A percentile compares a stretch with the other conserved stretches of the same genome.
These are phyloP conservation scores for Phytophthora palmivora DNA, from an alignment of 352 stramenopile species.

Conservation along the genomic window DNA sequence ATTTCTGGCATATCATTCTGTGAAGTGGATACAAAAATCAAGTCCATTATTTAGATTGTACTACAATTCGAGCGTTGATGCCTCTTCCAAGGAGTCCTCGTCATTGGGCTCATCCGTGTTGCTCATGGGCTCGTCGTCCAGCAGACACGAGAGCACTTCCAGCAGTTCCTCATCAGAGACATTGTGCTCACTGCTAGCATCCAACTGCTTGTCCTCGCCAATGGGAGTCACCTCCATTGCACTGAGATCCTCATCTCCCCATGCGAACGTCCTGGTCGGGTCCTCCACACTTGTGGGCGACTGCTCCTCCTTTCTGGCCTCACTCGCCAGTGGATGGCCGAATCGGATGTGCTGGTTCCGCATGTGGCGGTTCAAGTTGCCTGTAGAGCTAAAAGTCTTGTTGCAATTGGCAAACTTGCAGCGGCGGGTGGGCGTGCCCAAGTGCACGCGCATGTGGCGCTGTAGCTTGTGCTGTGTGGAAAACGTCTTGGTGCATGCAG, in stretches of 20 bases:
- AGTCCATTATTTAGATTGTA: too few species aligned
- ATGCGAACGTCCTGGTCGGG: constrained; percentile 6
- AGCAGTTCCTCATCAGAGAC: constrained; percentile 43
- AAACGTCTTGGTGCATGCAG: constrained; percentile 43
- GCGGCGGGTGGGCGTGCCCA: constrained; percentile 37
- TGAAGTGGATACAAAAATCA: too few species aligned
- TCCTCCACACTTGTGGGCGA: constrained; percentile 34
- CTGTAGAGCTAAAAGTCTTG: constrained; percentile 73
- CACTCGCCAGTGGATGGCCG: constrained; percentile 29
- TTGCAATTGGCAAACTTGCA: constrained; percentile 53
- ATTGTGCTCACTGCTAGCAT: constrained; percentile 19
- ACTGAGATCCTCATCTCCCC: constrained; percentile 7
- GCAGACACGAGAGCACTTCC: constrained; percentile 45
- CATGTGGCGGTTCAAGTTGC: constrained; percentile 69
- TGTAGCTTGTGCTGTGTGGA: constrained; percentile 53
- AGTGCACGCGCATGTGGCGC: constrained; percentile 62
- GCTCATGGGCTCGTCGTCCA: constrained; percentile 32
- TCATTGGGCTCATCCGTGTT: not conserved
- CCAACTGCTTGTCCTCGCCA: constrained; percentile 23
- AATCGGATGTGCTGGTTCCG: constrained; percentile 56
- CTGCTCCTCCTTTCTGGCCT: constrained; percentile 18
- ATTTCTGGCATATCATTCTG: too few species aligned
- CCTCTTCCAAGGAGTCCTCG: too few species aligned
- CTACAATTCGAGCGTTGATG: too few species aligned
- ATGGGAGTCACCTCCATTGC: constrained; percentile 11